These are phyloP conservation scores for Chrysophaeum taylorii DNA, from an alignment of 352 stramenopile genomes.

Conservation along the genomic window DNA sequence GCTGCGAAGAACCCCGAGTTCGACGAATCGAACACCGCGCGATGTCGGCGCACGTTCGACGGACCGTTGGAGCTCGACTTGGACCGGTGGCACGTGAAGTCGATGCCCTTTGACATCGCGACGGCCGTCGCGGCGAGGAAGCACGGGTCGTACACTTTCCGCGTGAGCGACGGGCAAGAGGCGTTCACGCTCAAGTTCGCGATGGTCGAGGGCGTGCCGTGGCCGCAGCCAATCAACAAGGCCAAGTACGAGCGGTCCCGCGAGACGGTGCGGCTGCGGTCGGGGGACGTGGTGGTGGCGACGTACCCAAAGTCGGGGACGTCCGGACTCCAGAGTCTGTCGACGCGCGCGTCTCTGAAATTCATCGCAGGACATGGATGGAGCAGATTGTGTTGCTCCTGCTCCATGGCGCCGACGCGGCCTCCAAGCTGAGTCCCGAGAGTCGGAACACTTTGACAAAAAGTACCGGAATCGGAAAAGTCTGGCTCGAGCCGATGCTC, in stretches of 20 bases:
- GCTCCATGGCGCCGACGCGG: background rate
- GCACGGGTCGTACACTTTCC: too few species aligned
- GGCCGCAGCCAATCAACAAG: background rate
- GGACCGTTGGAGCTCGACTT: too few species aligned
- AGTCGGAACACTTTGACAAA: background rate
- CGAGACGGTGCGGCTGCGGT: background rate
- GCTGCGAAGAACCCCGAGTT: too few species aligned
- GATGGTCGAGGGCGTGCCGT: slow-evolving; percentile 5
- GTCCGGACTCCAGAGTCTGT: too few species aligned
- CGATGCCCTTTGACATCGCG: too few species aligned
- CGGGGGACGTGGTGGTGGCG: background rate
- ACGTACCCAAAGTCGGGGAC: background rate
- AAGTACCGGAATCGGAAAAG: background rate
- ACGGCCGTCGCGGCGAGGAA: too few species aligned
- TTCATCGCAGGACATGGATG: slow-evolving; percentile 1
- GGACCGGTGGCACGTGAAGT: too few species aligned
- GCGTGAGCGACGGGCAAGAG: background rate
- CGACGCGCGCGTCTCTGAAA: background rate
- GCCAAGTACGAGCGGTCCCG: background rate
- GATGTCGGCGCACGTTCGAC: too few species aligned
- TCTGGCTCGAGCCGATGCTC: slow-evolving; percentile 14
- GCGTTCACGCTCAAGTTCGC: background rate
- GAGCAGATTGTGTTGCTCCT: slow-evolving; percentile 15
- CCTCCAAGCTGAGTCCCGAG: background rate
- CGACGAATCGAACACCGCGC: too few species aligned